These are phyloP conservation scores for Diatrype stigma DNA, from an alignment of 2,329 filamentous ascomycete species.

Conservation along the genomic window DNA sequence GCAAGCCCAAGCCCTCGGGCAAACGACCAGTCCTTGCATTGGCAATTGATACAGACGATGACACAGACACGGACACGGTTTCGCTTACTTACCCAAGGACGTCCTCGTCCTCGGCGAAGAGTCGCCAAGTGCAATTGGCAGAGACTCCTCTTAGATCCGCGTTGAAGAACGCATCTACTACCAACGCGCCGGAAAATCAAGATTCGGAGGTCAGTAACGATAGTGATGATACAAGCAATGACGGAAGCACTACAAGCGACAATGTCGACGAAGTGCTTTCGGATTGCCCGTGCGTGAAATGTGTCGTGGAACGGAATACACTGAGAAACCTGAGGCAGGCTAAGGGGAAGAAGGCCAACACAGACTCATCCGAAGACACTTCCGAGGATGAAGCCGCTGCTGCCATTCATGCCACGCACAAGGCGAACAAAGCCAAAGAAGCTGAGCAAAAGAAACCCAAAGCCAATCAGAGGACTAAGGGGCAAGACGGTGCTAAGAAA, in stretches of 20 bases:
- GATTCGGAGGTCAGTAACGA: conserved; percentile 15
- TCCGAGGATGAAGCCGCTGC: conserved; percentile 5
- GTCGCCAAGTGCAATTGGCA: conserved; percentile 13
- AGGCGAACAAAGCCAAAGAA: conserved; percentile 9
- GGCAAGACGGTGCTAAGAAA: conserved; percentile 1
- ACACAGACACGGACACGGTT: conserved; percentile 45
- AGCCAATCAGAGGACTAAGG: neutral
- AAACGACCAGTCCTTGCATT: conserved; percentile 26
- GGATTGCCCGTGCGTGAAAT: conserved; percentile 31
- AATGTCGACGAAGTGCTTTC: conserved; percentile 29
- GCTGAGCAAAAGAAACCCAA: conserved; percentile 5
- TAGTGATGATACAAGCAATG: conserved; percentile 12
- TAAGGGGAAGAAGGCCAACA: conserved; percentile 9
- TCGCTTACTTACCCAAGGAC: conserved; percentile 45
- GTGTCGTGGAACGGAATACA: conserved; percentile 21
- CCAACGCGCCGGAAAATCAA: conserved; percentile 7
- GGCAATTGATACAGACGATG: conserved; percentile 49
- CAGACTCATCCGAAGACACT: conserved; percentile 4
- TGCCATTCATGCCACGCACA: conserved; percentile 11
- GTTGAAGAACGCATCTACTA: conserved; percentile 28
- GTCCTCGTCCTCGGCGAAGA: conserved; percentile 9
- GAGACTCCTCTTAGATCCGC: conserved; percentile 32
- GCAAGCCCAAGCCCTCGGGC: conserved; percentile 1
- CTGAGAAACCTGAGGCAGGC: conserved; percentile 23
- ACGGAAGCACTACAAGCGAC: conserved; percentile 11